phyloP scores from a whole-genome alignment of 352 stramenopile genomes.

The Phytophthora multivora region DNA sequence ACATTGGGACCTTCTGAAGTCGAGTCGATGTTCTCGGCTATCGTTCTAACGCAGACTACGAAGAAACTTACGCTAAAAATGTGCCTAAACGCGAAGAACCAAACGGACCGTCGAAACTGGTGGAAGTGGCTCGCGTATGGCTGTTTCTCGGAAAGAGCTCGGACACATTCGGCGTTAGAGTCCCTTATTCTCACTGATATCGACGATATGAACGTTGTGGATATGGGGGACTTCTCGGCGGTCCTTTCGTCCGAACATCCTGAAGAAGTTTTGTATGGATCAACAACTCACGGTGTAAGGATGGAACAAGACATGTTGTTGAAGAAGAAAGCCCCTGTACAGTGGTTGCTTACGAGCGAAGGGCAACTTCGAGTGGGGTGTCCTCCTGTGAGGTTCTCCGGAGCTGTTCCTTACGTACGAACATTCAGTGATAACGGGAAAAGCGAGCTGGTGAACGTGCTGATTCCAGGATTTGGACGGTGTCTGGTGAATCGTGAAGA shows the following conservation, averaged over 20 bases:
- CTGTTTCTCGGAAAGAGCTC: slow-evolving; percentile 24
- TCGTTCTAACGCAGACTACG: slow-evolving; percentile 19
- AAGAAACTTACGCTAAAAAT: slow-evolving; percentile 7
- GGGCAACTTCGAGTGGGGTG: not conserved
- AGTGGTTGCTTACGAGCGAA: not conserved
- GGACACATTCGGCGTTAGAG: slow-evolving; percentile 7
- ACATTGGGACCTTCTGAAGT: slow-evolving; percentile 3
- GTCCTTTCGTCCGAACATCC: slow-evolving; percentile 11
- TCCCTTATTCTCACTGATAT: slow-evolving; percentile 8
- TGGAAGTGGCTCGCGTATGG: slow-evolving; percentile 28
- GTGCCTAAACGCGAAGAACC: not conserved
- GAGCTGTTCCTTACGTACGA: slow-evolving; percentile 5
- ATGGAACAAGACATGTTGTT: slow-evolving; percentile 4
- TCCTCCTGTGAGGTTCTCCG: not conserved
- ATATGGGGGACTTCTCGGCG: slow-evolving; percentile 7
- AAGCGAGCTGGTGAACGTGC: slow-evolving; percentile 14
- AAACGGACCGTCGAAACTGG: not conserved
- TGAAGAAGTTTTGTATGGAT: slow-evolving; percentile 16
- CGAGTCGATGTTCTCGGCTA: slow-evolving; percentile 15
- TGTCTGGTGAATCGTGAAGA: slow-evolving; percentile 9
- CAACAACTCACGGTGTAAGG: not conserved
- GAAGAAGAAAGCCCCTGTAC: slow-evolving; percentile 9
- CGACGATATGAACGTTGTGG: slow-evolving; percentile 3
- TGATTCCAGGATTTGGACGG: slow-evolving; percentile 16
- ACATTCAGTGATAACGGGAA: slow-evolving; percentile 12